phyloP scores from a whole-genome alignment of 306 rosid genomes.

The Hippophae tibetana region DNA sequence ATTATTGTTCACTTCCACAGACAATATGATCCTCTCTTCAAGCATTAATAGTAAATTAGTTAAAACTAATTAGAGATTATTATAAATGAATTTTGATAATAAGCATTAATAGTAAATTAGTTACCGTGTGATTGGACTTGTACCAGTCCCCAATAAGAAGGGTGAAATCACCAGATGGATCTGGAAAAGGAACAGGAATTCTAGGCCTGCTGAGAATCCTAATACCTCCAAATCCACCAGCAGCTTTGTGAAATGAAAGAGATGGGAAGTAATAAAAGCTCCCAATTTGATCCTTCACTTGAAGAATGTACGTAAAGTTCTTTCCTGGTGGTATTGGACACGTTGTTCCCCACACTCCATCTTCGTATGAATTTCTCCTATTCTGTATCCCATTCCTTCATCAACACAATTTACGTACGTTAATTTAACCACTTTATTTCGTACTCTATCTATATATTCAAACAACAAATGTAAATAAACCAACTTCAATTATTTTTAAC shows the following conservation, averaged over 20 bases:
- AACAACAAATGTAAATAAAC: no score
- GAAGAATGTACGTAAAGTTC: constrained; percentile 88
- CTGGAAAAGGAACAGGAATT: constrained; percentile 90
- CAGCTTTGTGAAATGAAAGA: constrained; percentile 90
- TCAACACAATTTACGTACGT: background rate
- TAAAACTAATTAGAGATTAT: background rate
- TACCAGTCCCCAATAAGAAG: constrained; percentile 94
- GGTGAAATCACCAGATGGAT: constrained; percentile 79
- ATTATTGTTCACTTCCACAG: no score
- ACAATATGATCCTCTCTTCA: no score
- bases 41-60: no score
- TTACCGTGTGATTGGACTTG: constrained; percentile 83
- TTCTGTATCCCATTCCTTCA: constrained; percentile 81
- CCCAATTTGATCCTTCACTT: constrained; percentile 96
- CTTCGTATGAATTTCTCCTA: constrained; percentile 83
- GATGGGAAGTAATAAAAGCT: constrained; percentile 91
- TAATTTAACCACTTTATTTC: no score
- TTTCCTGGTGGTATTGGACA: constrained; percentile 91
- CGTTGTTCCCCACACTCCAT: constrained; percentile 82
- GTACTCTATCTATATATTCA: no score
- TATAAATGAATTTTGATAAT: background rate
- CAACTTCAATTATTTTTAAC: no score
- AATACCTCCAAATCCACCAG: constrained; percentile 94
- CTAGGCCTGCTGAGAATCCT: constrained; percentile 90
- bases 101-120: background rate